phyloP scores from a whole-genome alignment of 345 rosid genomes.

The Salix udensis region DNA sequence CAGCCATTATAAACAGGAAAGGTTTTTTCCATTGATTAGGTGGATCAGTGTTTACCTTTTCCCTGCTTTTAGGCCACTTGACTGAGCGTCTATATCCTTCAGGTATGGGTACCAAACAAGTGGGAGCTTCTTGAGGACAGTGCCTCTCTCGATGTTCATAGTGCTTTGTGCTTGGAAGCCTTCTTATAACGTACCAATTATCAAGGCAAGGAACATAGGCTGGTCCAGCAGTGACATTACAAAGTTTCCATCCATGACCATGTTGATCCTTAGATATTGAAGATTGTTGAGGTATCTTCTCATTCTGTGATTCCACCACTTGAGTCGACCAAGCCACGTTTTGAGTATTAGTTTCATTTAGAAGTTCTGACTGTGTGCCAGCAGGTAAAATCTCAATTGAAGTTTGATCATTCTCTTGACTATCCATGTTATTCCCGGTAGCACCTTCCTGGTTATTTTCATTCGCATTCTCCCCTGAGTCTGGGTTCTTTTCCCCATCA shows the following conservation, averaged over 20 bases:
- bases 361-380: constrained; percentile 78
- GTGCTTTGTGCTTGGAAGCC: constrained; percentile 70
- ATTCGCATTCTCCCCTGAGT: constrained; percentile 37
- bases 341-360: constrained; percentile 64
- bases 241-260: constrained; percentile 66
- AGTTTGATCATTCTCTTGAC: constrained; percentile 42
- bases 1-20: neutral
- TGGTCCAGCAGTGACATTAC: constrained; percentile 84
- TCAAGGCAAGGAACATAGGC: constrained; percentile 98
- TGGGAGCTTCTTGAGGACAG: constrained; percentile 81
- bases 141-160: constrained; percentile 98
- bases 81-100: constrained; percentile 73
- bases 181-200: constrained; percentile 72
- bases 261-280: constrained; percentile 27
- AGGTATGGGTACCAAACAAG: constrained; percentile 85
- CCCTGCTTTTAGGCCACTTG: constrained; percentile 95
- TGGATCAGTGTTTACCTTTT: constrained; percentile 48
- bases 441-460: constrained; percentile 37
- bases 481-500: constrained; percentile 32
- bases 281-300: constrained; percentile 65
- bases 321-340: constrained; percentile 83
- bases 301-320: constrained; percentile 77
- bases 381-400: constrained; percentile 63
- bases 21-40: constrained; percentile 2
- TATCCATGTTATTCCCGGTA: constrained; percentile 44